These are phyloP conservation scores for Nitzschia sp. DNA, from an alignment of 108 stramenopile genomes.

Conservation along the genomic window DNA sequence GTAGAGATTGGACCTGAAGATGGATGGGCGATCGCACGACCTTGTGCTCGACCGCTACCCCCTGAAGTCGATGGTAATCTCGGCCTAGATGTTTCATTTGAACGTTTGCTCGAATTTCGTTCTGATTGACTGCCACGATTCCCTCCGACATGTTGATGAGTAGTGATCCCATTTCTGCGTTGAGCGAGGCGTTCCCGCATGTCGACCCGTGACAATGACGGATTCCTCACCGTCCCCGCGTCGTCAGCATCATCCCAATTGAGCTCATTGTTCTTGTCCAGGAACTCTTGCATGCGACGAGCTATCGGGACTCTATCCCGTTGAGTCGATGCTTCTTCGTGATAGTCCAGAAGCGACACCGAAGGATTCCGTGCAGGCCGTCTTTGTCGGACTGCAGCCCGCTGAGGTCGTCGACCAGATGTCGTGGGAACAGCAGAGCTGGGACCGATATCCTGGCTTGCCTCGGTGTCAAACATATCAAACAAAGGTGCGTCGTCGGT, in stretches of 20 bases:
- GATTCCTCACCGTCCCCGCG: background rate
- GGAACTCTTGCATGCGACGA: conserved; percentile 44
- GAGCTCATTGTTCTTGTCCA: conserved; percentile 25
- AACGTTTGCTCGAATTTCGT: background rate
- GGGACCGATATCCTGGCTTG: background rate
- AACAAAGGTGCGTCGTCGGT: background rate
- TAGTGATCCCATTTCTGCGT: background rate
- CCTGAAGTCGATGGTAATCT: background rate
- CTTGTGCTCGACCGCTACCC: background rate
- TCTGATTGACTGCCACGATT: background rate
- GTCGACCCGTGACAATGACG: background rate
- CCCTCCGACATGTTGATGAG: background rate
- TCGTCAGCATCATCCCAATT: background rate
- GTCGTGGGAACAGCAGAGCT: background rate
- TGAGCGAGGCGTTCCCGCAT: background rate
- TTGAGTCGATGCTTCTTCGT: background rate
- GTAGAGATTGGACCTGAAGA: no score
- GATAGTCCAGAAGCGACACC: background rate
- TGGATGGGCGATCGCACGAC: background rate
- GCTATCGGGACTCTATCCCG: conserved; percentile 18
- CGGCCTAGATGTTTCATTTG: background rate
- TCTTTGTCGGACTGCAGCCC: background rate
- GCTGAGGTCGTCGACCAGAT: background rate
- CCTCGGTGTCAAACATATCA: background rate
- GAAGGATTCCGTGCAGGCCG: background rate